These are phyloP conservation scores for Chalara sp. DNA, from an alignment of 2,329 filamentous ascomycete species.

Conservation along the genomic window DNA sequence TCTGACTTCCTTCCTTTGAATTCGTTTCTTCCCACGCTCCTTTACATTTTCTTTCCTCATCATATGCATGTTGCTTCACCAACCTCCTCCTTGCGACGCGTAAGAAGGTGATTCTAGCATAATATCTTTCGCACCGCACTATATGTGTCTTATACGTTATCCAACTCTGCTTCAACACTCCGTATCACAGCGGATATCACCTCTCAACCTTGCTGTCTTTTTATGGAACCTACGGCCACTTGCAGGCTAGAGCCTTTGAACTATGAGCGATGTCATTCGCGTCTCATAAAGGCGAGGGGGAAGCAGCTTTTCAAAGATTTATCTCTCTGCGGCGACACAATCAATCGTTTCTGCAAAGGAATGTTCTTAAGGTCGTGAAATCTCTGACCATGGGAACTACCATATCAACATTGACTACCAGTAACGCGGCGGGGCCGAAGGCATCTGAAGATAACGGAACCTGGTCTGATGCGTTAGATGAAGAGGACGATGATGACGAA, in stretches of 20 bases:
- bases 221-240: slow-evolving; percentile 2
- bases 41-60: no score
- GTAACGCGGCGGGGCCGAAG: neutral
- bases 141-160: no score
- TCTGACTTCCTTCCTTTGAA: no score
- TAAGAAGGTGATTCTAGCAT: no score
- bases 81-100: no score
- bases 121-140: no score
- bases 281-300: slow-evolving; percentile 11
- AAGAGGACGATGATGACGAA: slow-evolving; percentile 19
- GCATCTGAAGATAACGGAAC: slow-evolving; percentile 3
- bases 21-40: no score
- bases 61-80: no score
- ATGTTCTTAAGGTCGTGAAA: slow-evolving; percentile 14
- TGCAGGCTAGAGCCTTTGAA: slow-evolving; percentile 11
- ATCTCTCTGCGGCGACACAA: slow-evolving; percentile 3
- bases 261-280: slow-evolving; percentile 18
- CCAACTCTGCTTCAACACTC: no score
- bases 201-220: neutral
- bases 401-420: slow-evolving; percentile 10
- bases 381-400: slow-evolving; percentile 16
- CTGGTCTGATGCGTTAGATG: slow-evolving; percentile 15
- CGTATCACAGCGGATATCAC: no score
- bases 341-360: slow-evolving; percentile 15
- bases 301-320: slow-evolving; percentile 7